Conservation (phyloP, 495 filamentous ascomycete species). For the Staphylotrichum longicolle region DNA sequence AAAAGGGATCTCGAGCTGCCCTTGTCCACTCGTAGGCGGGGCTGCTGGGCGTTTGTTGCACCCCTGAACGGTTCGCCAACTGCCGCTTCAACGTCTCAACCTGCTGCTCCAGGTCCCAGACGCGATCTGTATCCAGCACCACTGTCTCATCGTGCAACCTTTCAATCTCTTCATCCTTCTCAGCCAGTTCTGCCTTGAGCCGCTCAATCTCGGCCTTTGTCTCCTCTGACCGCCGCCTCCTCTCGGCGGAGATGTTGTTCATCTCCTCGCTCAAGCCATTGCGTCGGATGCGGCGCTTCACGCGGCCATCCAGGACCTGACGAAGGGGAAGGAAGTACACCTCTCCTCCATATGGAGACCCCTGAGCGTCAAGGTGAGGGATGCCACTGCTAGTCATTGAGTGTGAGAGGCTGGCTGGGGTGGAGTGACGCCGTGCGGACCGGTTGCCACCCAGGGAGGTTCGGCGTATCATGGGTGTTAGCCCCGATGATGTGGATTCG, state of each 20-base stretch:
- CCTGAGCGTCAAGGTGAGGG: conserved; percentile 29
- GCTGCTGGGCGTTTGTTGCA: conserved; percentile 31
- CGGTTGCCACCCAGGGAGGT: conserved; percentile 50
- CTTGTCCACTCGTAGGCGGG: conserved; percentile 42
- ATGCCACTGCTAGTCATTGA: conserved; percentile 34
- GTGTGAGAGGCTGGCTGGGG: conserved; percentile 29
- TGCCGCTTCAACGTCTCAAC: conserved; percentile 35
- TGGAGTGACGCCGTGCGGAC: conserved; percentile 47
- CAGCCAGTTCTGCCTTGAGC: conserved; percentile 53
- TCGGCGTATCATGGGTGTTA: conserved; percentile 65
- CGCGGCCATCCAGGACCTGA: conserved; percentile 67
- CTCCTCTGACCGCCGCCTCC: conserved; percentile 43
- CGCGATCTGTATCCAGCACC: conserved; percentile 40
- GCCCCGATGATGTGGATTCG: conserved; percentile 55
- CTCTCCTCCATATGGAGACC: conserved; percentile 33
- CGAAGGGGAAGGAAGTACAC: conserved; percentile 60
- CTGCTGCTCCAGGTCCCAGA: conserved; percentile 45
- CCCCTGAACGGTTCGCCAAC: conserved; percentile 30
- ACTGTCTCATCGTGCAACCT: conserved; percentile 51
- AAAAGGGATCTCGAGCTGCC: conserved; percentile 44
- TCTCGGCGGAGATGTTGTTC: conserved; percentile 61
- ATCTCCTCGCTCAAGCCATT: conserved; percentile 74
- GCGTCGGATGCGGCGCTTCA: conserved; percentile 67
- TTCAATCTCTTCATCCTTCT: conserved; percentile 50
- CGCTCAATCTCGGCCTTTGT: conserved; percentile 45